phyloP scores from a whole-genome alignment of 345 rosid species.

The Eucalyptus regnans region DNA sequence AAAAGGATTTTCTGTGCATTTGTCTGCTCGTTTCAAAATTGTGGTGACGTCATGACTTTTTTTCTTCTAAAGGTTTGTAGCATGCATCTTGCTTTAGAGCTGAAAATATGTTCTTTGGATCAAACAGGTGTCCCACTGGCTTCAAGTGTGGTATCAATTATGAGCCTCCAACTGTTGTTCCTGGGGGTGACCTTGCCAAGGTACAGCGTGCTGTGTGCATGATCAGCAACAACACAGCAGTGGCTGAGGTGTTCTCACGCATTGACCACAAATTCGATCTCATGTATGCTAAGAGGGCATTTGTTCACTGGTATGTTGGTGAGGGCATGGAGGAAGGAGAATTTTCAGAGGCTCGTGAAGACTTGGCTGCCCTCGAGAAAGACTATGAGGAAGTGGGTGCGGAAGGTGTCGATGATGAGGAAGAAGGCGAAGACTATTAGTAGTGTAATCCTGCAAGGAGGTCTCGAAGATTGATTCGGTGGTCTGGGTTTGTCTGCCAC shows the following conservation, averaged over 20 bases:
- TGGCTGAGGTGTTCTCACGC: conserved; percentile 55
- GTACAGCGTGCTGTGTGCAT: conserved; percentile 62
- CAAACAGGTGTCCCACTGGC: conserved; percentile 53
- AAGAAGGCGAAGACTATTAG: conserved; percentile 46
- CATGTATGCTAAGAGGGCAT: conserved; percentile 59
- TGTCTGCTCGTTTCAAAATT: not conserved
- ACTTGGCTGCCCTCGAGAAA: conserved; percentile 36
- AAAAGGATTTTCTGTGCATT: not conserved
- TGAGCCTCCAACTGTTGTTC: conserved; percentile 57
- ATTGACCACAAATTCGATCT: conserved; percentile 66
- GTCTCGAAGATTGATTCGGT: not conserved
- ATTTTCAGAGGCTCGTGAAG: conserved; percentile 64
- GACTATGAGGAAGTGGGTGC: conserved; percentile 64
- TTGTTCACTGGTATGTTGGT: conserved; percentile 67
- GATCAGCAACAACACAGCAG: conserved; percentile 70
- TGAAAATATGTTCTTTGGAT: not conserved
- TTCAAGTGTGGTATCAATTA: conserved; percentile 64
- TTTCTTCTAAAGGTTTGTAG: not conserved
- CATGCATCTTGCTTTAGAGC: not conserved
- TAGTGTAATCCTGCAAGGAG: not conserved
- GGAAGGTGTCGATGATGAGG: conserved; percentile 53
- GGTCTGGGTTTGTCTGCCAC: not conserved
- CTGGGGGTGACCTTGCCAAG: conserved; percentile 60
- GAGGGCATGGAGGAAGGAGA: conserved; percentile 77
- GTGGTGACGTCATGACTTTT: not conserved